A percentile compares a stretch with the other conserved stretches of the same genome.
phyloP scores from a whole-genome alignment of 805 yeast species.

The Starmera amethionina region DNA sequence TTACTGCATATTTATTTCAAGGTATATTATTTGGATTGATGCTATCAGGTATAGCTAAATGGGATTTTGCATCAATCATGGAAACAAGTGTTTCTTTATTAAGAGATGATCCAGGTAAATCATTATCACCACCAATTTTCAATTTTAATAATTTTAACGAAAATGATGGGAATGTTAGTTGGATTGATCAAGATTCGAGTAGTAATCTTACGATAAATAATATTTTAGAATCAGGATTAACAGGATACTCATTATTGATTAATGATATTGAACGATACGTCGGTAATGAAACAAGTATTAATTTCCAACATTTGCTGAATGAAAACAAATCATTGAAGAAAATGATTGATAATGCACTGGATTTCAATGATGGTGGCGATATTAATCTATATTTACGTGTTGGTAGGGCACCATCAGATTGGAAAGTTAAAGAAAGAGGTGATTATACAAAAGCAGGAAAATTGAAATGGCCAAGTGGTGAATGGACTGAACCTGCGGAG shows the following conservation, averaged over 20 bases:
- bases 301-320: conserved; percentile 26
- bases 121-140: conserved; percentile 40
- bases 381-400: conserved; percentile 44
- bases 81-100: conserved; percentile 62
- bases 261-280: conserved; percentile 74
- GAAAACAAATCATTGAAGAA: conserved; percentile 20
- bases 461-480: conserved; percentile 51
- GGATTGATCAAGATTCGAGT: conserved; percentile 14
- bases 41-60: conserved; percentile 76
- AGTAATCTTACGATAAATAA: conserved; percentile 7
- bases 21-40: conserved; percentile 77
- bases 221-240: conserved; percentile 21
- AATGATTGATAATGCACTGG: conserved; percentile 23
- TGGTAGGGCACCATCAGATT: conserved; percentile 36
- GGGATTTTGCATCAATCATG: conserved; percentile 89
- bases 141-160: conserved; percentile 5
- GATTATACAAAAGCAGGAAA: conserved; percentile 61
- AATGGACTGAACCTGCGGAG: conserved; percentile 37
- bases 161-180: conserved; percentile 17
- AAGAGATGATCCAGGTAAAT: conserved; percentile 63
- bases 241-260: conserved; percentile 55
- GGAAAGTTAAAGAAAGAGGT: conserved; percentile 31
- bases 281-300: conserved; percentile 39
- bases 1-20: conserved; percentile 65
- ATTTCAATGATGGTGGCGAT: conserved; percentile 17